Base-by-base conservation (phyloP, 768 basidiomycete genomes). In the Amanita jacksonii region DNA sequence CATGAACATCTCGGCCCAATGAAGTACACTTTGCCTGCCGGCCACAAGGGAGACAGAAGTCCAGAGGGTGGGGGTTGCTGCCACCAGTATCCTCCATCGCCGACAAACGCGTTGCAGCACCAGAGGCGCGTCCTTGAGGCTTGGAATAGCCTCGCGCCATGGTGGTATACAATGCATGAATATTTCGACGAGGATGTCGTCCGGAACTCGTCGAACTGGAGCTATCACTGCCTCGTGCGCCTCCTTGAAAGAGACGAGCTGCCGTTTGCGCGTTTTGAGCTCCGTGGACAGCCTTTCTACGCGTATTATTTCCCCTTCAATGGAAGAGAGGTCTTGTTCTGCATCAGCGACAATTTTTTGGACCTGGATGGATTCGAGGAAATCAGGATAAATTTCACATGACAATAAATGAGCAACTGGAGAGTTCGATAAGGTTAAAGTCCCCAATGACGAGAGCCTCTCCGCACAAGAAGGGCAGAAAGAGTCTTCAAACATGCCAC, bases 61-160 rank as follows among this genome's bases (percentile, higher is more conserved):
- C 56, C 60, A 62, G 2, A 60, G 47, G 13, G 31, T 39, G 1
- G 60, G 57, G 5, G 56, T 57, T 2, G 52, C 37, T 18, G 53
- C 36, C 0, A 51, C 51, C 10, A 58, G 38, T 19, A 42, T 28
- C 6, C 58, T 44, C 60, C 60, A 58, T 2, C 37, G 15, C 3
- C 47, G 45, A 23, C 52, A 57, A 5, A 62, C 45, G 9, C 38
- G 49, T 13, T 49, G 50, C 0, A 62, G 48, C 0, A 57, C 42
- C 8, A 60, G 30, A 6, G 58, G 57, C 1, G 54, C 43, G 16
- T 52, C 45, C 5, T 30, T 18, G 4, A 24, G 9, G 12, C 41
- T 45, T 37, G 57, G 52, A 9, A 44, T 22, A 20, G 52, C 46
- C 33, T 55, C 52, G 18, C 47, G 49, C 9, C 24, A 9, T 1